Evolutionary conservation across 2,329 filamentous ascomycete species (phyloP).

Genomic region (Paraphoma chrysanthemicola): DNA sequence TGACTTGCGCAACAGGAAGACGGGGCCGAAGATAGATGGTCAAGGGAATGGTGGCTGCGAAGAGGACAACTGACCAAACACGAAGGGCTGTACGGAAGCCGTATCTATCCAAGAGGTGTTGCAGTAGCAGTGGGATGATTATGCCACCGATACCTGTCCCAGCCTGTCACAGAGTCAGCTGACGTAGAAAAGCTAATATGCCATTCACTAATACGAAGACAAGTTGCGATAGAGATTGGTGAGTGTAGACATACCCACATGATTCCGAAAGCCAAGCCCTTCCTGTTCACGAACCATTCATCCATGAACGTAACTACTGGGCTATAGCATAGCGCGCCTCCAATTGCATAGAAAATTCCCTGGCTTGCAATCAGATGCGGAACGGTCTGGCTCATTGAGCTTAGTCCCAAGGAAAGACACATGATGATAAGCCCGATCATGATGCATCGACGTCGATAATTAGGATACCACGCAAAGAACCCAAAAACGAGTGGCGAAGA

Average conservation of each 20-base stretch:
- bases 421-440: constrained; percentile 46
- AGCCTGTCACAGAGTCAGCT: constrained; percentile 23
- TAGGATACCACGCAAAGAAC: constrained; percentile 42
- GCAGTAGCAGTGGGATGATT: constrained; percentile 52
- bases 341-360: constrained; percentile 67
- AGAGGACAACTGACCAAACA: constrained; percentile 45
- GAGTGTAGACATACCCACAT: constrained; percentile 55
- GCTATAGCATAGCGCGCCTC: constrained; percentile 62
- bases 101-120: constrained; percentile 47
- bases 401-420: constrained; percentile 13
- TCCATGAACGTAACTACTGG: constrained; percentile 66
- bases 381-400: constrained; percentile 60
- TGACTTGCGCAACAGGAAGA: constrained; percentile 29
- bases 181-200: not conserved
- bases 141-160: constrained; percentile 52
- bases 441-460: constrained; percentile 36
- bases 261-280: constrained; percentile 68
- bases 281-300: constrained; percentile 67
- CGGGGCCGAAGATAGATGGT: constrained; percentile 42
- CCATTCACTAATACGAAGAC: constrained; percentile 1
- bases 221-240: constrained; percentile 36
- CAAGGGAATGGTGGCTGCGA: constrained; percentile 39
- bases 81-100: constrained; percentile 53
- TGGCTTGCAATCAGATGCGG: constrained; percentile 66
- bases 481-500: constrained; percentile 50